Evolutionary conservation across 164 flowering plant genomes (phyloP).

Genomic region (Platanus orientalis): DNA sequence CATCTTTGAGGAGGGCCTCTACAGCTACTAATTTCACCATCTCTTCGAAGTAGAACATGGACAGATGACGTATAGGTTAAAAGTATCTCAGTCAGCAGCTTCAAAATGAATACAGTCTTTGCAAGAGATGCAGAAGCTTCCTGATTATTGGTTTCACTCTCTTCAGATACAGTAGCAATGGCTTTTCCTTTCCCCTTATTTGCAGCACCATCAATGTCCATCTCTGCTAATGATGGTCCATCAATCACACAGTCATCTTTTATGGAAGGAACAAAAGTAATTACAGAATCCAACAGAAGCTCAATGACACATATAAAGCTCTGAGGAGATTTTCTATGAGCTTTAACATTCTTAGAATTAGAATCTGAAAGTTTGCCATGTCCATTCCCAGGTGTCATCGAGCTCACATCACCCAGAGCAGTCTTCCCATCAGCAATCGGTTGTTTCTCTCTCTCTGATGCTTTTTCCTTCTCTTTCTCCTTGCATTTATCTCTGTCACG

Average conservation of each 20-base stretch:
- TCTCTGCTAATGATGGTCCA: slow-evolving; percentile 48
- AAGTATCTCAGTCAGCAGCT: slow-evolving; percentile 81
- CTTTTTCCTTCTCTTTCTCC: slow-evolving; percentile 33
- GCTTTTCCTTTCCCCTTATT: slow-evolving; percentile 93
- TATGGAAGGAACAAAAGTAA: slow-evolving; percentile 57
- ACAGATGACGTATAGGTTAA: slow-evolving; percentile 78
- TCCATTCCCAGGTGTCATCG: slow-evolving; percentile 36
- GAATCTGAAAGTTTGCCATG: slow-evolving; percentile 60
- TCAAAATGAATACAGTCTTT: slow-evolving; percentile 72
- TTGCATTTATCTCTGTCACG: slow-evolving; percentile 64
- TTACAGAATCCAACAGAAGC: slow-evolving; percentile 71
- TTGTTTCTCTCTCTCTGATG: slow-evolving; percentile 33
- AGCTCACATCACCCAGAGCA: slow-evolving; percentile 25
- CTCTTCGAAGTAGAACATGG: slow-evolving; percentile 71
- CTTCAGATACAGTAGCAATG: slow-evolving; percentile 49
- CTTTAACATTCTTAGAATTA: slow-evolving; percentile 51
- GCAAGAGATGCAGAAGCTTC: slow-evolving; percentile 82
- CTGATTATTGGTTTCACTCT: slow-evolving; percentile 38
- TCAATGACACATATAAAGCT: slow-evolving; percentile 81
- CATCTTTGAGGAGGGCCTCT: slow-evolving; percentile 44
- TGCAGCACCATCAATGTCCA: slow-evolving; percentile 81
- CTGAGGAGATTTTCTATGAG: slow-evolving; percentile 65
- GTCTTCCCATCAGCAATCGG: slow-evolving; percentile 52
- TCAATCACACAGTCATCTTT: slow-evolving; percentile 41
- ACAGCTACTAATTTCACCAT: slow-evolving; percentile 63